Percentiles rank a stretch among this genome's conserved stretches.
phyloP scores from a whole-genome alignment of 2,329 filamentous ascomycete genomes.

The Verticillium klebahnii region DNA sequence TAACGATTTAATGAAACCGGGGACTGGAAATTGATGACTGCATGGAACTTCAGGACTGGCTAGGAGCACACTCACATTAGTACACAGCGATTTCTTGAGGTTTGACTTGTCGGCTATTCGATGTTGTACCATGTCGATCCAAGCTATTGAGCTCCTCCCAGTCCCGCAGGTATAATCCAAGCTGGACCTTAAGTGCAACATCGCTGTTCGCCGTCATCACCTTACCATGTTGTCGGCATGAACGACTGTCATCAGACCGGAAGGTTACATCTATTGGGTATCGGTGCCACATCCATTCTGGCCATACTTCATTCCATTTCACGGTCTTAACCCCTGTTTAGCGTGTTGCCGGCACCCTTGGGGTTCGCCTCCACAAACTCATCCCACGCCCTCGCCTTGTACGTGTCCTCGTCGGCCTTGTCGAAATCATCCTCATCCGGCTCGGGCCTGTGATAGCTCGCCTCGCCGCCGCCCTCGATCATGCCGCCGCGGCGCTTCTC shows the following conservation, averaged over 20 bases:
- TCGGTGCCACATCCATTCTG: not conserved
- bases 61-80: too few species aligned
- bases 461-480: conserved; percentile 82
- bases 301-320: not conserved
- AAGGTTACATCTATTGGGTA: not conserved
- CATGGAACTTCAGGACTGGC: too few species aligned
- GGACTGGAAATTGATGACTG: not conserved
- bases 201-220: too few species aligned
- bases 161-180: too few species aligned
- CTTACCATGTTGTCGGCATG: not conserved
- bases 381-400: conserved; percentile 94
- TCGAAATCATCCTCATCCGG: conserved; percentile 87
- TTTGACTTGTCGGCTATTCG: too few species aligned
- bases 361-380: conserved; percentile 90
- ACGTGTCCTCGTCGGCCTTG: conserved; percentile 82
- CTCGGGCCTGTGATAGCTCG: conserved; percentile 62
- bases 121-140: too few species aligned
- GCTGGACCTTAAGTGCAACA: too few species aligned
- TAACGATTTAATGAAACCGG: not conserved
- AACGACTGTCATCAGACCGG: not conserved
- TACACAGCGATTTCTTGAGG: too few species aligned
- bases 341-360: conserved; percentile 74
- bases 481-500: conserved; percentile 81
- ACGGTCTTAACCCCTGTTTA: conserved; percentile 64
- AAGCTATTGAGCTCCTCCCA: too few species aligned